phyloP scores from a whole-genome alignment of 208 protist genomes.

The Acanthamoeba castellanii region DNA sequence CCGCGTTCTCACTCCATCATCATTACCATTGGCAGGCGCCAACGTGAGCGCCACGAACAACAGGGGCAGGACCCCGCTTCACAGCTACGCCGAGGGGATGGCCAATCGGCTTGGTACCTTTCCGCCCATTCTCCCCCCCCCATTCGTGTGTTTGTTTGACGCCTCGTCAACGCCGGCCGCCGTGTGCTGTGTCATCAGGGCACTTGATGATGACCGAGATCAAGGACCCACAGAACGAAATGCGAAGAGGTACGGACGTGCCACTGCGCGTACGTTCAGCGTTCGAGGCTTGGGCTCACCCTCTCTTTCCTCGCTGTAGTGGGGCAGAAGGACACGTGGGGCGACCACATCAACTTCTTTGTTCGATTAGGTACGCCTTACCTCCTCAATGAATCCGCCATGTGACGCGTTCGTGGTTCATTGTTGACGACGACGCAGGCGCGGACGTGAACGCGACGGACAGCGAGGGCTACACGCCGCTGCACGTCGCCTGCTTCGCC shows the following conservation, averaged over 20 bases:
- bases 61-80: background rate
- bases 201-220: conserved; percentile 17
- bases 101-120: conserved; percentile 3
- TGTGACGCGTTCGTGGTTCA: too few species aligned
- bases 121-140: too few species aligned
- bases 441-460: conserved; percentile 28
- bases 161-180: too few species aligned
- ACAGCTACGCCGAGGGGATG: conserved; percentile 36
- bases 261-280: too few species aligned
- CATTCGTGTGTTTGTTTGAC: too few species aligned
- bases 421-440: background rate
- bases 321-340: conserved; percentile 16
- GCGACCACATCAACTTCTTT: conserved; percentile 12
- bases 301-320: too few species aligned
- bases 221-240: background rate
- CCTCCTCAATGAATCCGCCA: too few species aligned
- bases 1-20: background rate
- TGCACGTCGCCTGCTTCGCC: background rate
- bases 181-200: background rate
- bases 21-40: background rate
- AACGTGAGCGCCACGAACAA: background rate
- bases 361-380: background rate
- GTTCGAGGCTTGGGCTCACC: too few species aligned
- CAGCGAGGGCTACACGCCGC: conserved; percentile 9
- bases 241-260: conserved; percentile 9